Evolutionary conservation across 2,329 filamentous ascomycete genomes (phyloP), one percentile per base, ranked within the genome.

Genomic region (Laburnicola sp.): DNA sequence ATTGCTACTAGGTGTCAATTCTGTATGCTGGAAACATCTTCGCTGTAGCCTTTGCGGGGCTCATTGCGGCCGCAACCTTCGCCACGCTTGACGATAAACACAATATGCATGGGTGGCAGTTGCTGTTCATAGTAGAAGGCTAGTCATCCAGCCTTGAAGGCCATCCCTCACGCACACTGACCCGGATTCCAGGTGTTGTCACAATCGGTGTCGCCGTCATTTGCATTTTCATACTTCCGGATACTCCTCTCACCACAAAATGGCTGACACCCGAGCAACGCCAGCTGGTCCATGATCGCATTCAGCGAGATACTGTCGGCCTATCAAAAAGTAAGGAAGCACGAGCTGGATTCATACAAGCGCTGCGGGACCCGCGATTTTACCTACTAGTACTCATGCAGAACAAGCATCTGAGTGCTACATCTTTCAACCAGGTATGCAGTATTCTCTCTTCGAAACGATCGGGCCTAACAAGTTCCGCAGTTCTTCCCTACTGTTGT

Each of bases 301-400:
- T 69, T 57, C 73, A 76, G 51, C 66, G 70, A 23, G 80, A 83
- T 53, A 81, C 77, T 16, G 73, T 81, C 6, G 75, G 75, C 11
- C 72, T 77, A 37, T 63, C 74, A 22, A 68, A 70, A 25, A 74
- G 72, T 36, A 75, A 73, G 31, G 78, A 71, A 7, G 71, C 73
- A 11, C 76, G 69, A 69, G 72, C 74, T 2, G 80, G 81, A 2
- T 72, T 82, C 27, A 75, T 75, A 59, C 74, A 79, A 51, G 80
- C 80, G 0, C 71, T 75, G 46, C 63, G 62, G 9, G 81, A 84
- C 51, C 78, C 76, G 57, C 74, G 79, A 45, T 76, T 80, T 0
- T 83, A 79, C 75, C 63, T 83, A 2, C 78, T 82, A 54, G 76
- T 75, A 4, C 68, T 82, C 31, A 82, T 82, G 79, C 78, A 82